phyloP scores from a whole-genome alignment of 805 yeast genomes.

The Ogataea kodamae region DNA sequence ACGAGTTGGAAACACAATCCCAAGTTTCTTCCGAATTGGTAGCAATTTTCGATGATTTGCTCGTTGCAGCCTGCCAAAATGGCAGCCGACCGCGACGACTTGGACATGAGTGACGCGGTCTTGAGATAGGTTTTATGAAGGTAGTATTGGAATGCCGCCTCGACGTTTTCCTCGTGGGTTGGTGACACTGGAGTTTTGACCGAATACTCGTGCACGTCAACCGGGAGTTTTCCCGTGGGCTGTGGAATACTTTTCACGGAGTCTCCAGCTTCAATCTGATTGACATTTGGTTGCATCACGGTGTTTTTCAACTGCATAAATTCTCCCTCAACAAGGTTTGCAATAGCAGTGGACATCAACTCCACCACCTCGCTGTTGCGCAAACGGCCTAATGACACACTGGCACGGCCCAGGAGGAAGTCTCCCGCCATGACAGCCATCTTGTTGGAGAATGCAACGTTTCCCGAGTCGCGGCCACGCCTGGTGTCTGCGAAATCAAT shows the following conservation, averaged over 20 bases:
- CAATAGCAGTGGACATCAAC: conserved; percentile 90
- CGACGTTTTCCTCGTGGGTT: conserved; percentile 64
- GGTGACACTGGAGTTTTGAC: conserved; percentile 32
- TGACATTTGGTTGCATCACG: conserved; percentile 53
- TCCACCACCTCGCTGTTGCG: conserved; percentile 98
- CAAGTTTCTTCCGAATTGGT: conserved; percentile 86
- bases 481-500: conserved; percentile 87
- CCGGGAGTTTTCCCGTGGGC: conserved; percentile 62
- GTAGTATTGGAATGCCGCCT: conserved; percentile 92
- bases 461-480: conserved; percentile 88
- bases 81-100: conserved; percentile 90
- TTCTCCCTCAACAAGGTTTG: conserved; percentile 96
- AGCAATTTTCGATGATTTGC: conserved; percentile 75
- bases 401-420: conserved; percentile 90
- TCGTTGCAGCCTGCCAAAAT: conserved; percentile 83
- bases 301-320: conserved; percentile 98
- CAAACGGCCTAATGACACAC: conserved; percentile 89
- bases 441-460: conserved; percentile 90
- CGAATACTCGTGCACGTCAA: conserved; percentile 55
- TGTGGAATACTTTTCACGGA: conserved; percentile 45
- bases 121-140: conserved; percentile 92
- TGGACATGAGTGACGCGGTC: conserved; percentile 92
- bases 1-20: conserved; percentile 96
- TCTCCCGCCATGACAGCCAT: conserved; percentile 98
- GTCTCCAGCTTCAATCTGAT: conserved; percentile 42